A percentile compares a stretch with the other conserved stretches of the same genome.
Conservation (phyloP, 148 eudicot genomes). For the Limonium bicolor region DNA sequence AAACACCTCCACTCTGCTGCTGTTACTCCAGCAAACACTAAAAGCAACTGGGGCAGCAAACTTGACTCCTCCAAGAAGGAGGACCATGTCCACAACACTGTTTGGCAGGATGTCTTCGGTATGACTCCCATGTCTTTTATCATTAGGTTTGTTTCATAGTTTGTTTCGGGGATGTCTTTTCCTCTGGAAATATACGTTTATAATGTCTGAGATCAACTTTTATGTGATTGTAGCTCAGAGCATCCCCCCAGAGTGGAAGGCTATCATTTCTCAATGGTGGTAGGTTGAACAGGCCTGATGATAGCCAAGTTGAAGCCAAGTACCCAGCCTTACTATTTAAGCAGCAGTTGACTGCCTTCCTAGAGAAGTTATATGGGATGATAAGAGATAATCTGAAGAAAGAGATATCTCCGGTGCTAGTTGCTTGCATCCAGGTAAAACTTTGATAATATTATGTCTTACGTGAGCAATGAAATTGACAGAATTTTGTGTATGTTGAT, state of each 20-base stretch:
- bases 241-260: slow-evolving; percentile 80
- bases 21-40: slow-evolving; percentile 94
- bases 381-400: slow-evolving; percentile 93
- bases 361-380: slow-evolving; percentile 96
- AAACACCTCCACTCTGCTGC: slow-evolving; percentile 72
- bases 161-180: too few species aligned
- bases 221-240: slow-evolving; percentile 60
- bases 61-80: slow-evolving; percentile 78
- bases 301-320: slow-evolving; percentile 94
- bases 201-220: too few species aligned
- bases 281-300: slow-evolving; percentile 50
- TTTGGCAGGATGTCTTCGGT: slow-evolving; percentile 98
- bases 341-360: slow-evolving; percentile 96
- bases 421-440: slow-evolving; percentile 92
- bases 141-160: too few species aligned
- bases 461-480: not conserved
- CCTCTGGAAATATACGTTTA: too few species aligned
- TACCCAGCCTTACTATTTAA: slow-evolving; percentile 96
- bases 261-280: slow-evolving; percentile 75
- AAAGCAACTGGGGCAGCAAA: slow-evolving; percentile 93
- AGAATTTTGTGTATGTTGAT: not conserved
- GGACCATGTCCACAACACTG: slow-evolving; percentile 76
- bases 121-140: too few species aligned
- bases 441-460: too few species aligned
- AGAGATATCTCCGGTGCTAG: slow-evolving; percentile 91